Evolutionary conservation across 768 basidiomycete species (phyloP).

Genomic region (Boletus reticuloceps): DNA sequence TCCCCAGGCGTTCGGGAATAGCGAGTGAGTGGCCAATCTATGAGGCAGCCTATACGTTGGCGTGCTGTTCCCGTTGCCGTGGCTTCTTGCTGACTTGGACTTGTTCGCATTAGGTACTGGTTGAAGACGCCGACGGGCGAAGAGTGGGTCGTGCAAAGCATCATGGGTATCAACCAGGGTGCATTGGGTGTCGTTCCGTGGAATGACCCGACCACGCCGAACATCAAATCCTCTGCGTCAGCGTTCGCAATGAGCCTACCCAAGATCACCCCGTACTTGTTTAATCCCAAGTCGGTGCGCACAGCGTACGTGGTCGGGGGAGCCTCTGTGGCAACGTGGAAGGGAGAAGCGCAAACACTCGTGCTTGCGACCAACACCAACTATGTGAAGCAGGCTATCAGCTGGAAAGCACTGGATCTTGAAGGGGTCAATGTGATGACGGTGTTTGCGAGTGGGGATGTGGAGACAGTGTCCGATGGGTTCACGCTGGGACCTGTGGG

Average conservation of each 20-base stretch:
- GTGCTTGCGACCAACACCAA: conserved; percentile 53
- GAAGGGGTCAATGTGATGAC: background rate
- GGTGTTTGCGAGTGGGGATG: conserved; percentile 18
- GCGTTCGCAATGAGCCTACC: conserved; percentile 44
- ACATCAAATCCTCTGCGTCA: conserved; percentile 48
- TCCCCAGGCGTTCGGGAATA: conserved; percentile 60
- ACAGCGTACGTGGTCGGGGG: conserved; percentile 38
- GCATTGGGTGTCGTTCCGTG: conserved; percentile 51
- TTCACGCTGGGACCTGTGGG: conserved; percentile 25
- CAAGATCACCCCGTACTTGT: conserved; percentile 46
- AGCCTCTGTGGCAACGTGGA: conserved; percentile 55
- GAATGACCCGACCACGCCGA: conserved; percentile 50
- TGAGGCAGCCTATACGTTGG: too few species aligned
- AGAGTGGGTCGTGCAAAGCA: conserved; percentile 65
- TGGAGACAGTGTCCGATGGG: background rate
- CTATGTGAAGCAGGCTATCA: conserved; percentile 35
- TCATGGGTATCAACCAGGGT: conserved; percentile 71
- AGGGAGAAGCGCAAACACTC: conserved; percentile 37
- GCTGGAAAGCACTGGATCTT: conserved; percentile 31
- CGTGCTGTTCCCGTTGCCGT: too few species aligned
- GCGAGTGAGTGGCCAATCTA: conserved; percentile 26
- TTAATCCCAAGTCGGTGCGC: conserved; percentile 39
- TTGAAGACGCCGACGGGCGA: conserved; percentile 60
- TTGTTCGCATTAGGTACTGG: conserved; percentile 44
- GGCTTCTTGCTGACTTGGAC: too few species aligned